Evolutionary conservation across 352 stramenopile species (phyloP).

Genomic region (Pseudoperonospora humuli): DNA sequence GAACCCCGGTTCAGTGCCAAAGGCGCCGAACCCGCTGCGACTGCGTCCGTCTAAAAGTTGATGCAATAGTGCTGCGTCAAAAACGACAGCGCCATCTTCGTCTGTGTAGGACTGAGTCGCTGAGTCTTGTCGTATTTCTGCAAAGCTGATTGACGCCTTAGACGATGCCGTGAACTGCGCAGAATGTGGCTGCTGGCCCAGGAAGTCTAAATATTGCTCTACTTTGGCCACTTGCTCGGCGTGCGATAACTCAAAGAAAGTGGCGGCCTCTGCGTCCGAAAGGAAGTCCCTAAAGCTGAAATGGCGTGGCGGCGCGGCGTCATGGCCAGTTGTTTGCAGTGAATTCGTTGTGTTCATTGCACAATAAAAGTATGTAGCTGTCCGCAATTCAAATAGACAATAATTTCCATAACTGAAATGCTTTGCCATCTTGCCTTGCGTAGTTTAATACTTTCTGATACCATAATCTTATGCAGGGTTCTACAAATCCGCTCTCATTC

Average conservation of each 20-base stretch:
- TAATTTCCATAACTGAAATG: too few relatives aligned
- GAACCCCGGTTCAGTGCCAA: slow-evolving; percentile 49
- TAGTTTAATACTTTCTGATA: too few relatives aligned
- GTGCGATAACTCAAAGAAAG: slow-evolving; percentile 51
- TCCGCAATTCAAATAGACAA: too few relatives aligned
- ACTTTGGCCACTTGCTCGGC: slow-evolving; percentile 48
- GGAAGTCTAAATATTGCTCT: slow-evolving; percentile 54
- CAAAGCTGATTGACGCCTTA: slow-evolving; percentile 48
- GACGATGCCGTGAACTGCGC: slow-evolving; percentile 47
- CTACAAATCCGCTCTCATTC: neutral
- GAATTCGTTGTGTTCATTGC: slow-evolving; percentile 6
- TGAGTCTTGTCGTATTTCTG: slow-evolving; percentile 6
- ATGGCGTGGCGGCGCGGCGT: slow-evolving; percentile 20
- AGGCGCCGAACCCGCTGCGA: slow-evolving; percentile 67
- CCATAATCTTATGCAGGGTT: too few relatives aligned
- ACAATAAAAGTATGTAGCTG: too few relatives aligned
- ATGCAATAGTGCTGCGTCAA: slow-evolving; percentile 23
- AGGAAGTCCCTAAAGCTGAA: slow-evolving; percentile 69
- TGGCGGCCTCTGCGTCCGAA: slow-evolving; percentile 27
- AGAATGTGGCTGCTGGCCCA: slow-evolving; percentile 34
- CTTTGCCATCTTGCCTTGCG: too few relatives aligned
- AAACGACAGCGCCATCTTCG: neutral
- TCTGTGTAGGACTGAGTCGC: neutral
- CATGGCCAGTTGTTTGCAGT: slow-evolving; percentile 12
- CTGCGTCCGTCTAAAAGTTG: slow-evolving; percentile 34